Evolutionary conservation across 805 yeast species (phyloP), one percentile per base, ranked within the genome.

Genomic region (Kodamaea sagamina): DNA sequence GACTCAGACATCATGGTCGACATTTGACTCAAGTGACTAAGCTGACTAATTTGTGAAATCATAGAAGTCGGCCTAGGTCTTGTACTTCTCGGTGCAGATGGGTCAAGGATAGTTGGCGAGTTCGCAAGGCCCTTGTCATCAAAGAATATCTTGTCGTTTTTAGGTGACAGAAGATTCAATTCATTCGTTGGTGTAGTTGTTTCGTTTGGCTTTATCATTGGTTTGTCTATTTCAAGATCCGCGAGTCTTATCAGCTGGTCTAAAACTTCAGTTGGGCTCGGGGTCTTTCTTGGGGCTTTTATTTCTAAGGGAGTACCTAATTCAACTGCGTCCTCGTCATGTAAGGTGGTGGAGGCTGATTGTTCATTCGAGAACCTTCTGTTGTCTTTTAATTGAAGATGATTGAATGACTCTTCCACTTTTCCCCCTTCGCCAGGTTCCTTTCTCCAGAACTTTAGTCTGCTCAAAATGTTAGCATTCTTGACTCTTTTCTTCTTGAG

Each of bases 1-100:
- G 69, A 64, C 42, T 67, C 76, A 3, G 74, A 68, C 53, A 68
- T 47, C 67, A 67, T 66, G 12, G 71, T 62, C 6, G 72, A 69
- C 47, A 68, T 51, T 44, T 71, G 75, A 53, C 72, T 64, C 29
- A 63, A 46, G 38, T 70, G 74, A 48, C 72, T 65, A 21, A 63
- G 47, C 50, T 68, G 74, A 52, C 68, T 62, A 10, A 61, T 50
- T 49, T 69, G 74, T 2, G 72, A 66, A 10, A 70, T 54, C 58
- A 71, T 61, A 1, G 74, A 68, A 12, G 68, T 61, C 6, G 76
- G 76, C 41, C 76, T 53, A 5, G 63, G 50, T 42, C 61, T 52
- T 15, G 36, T 28, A 13, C 38, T 39, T 15, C 50, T 36, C 8
- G 41, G 11, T 4, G 32, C 26, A 12, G 39, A 25, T 1, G 34